Base-by-base conservation (phyloP, 2,329 filamentous ascomycete species). In the Aureobasidium leucospermi region DNA sequence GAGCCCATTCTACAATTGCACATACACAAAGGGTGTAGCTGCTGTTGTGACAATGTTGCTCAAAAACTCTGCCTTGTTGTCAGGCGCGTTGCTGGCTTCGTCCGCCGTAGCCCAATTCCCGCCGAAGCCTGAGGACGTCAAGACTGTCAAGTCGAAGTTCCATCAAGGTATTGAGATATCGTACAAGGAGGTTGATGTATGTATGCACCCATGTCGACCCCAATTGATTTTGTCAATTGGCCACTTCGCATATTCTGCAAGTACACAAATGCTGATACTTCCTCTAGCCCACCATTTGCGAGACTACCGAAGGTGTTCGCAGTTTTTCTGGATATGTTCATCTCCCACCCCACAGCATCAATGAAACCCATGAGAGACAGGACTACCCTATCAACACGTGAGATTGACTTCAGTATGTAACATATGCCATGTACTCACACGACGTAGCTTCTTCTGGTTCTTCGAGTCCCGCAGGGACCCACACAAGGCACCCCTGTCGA, bases 401-500 rank as follows among this genome's bases (percentile, higher is more conserved):
- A 70, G 43, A 70, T 6, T 1, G 19, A 16, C 13, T 4, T 15
- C 1, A 58, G 71, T 36, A 65, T 72, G 13, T 15, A 64, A 73
- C 10, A 62, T n/a, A n/a, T n/a, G n/a, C 68, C 28, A 7, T 13
- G 38, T 46, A 13, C 69, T 69, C 6, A 64, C 64, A 2, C 42
- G 57, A 47, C 1, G 73, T 42, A 71, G 71, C 3, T 85, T 83
- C 67, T 86, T 85, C 68, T 83, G 81, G 81, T 85, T 83, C 66
- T 84, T 85, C 64, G 81, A 84, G 62, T 74, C 81, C 2, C 74
- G 81, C 15, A 79, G 82, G 59, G 76, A 80, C 64, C 75, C 81
- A 0, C 64, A 68, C 9, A 78, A 78, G 65, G 80, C 80, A 0
- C 82, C 81, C 1, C 69, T 84, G 3, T 74, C 78, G 0, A 78